These are phyloP conservation scores for Scedosporium minutisporum DNA, from an alignment of 2,329 filamentous ascomycete genomes.

Conservation along the genomic window DNA sequence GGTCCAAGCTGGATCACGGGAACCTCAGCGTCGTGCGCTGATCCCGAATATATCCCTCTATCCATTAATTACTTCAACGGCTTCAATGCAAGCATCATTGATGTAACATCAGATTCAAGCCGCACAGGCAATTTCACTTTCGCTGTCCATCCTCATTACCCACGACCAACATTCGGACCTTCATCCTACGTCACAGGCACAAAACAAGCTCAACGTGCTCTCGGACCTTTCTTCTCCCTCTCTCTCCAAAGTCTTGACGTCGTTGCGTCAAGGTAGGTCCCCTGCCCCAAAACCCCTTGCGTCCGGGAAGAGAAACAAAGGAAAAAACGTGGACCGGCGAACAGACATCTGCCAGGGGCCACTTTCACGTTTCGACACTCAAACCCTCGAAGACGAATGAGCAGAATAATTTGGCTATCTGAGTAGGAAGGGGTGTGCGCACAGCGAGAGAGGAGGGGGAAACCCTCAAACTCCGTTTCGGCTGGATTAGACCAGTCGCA, in stretches of 20 bases:
- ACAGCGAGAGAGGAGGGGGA: neutral
- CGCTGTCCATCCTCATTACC: too few relatives aligned
- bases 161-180: too few relatives aligned
- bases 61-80: neutral
- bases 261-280: neutral
- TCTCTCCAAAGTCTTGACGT: neutral
- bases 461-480: constrained; percentile 1
- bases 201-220: too few relatives aligned
- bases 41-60: neutral
- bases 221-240: neutral
- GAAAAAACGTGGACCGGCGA: neutral
- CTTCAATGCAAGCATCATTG: neutral
- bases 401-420: neutral
- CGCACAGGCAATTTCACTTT: too few relatives aligned
- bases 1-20: neutral
- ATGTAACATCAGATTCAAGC: too few relatives aligned
- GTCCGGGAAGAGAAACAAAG: too few relatives aligned
- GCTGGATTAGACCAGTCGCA: neutral
- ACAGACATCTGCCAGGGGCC: neutral
- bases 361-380: neutral
- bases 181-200: too few relatives aligned
- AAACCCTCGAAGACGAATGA: neutral
- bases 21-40: neutral
- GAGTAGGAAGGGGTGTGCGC: too few relatives aligned
- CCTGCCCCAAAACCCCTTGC: too few relatives aligned